phyloP scores from a whole-genome alignment of 1,284 basidiomycete genomes.

The Puccinia coronata region DNA sequence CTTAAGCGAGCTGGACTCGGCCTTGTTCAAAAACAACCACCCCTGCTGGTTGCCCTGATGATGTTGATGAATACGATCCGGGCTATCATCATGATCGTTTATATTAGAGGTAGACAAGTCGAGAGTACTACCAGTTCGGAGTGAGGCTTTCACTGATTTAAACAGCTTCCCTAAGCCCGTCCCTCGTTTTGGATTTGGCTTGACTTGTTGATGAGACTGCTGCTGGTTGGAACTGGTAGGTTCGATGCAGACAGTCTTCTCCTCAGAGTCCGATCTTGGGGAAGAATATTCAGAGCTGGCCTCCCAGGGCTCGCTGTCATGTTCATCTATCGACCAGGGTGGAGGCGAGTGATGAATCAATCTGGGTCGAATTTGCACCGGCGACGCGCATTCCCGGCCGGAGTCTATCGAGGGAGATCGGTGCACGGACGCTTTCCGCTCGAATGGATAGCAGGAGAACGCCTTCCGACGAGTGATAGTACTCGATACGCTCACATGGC shows the following conservation, averaged over 20 bases:
- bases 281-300: slow-evolving; percentile 5
- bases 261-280: neutral
- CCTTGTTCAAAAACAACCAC: neutral
- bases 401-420: neutral
- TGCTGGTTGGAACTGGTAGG: slow-evolving; percentile 12
- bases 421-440: neutral
- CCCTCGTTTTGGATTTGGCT: slow-evolving; percentile 2
- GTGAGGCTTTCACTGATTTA: slow-evolving; percentile 14
- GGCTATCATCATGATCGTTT: neutral
- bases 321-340: slow-evolving; percentile 15
- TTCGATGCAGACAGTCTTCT: neutral
- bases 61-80: no score
- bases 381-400: neutral
- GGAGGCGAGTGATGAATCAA: neutral
- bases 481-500: neutral
- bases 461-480: neutral
- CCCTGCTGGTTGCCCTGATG: slow-evolving; percentile 7
- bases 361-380: neutral
- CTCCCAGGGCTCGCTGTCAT: slow-evolving; percentile 6
- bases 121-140: neutral
- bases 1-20: slow-evolving; percentile 12
- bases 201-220: neutral
- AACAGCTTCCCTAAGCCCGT: slow-evolving; percentile 19
- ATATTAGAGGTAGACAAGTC: neutral
- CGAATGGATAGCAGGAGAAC: neutral